phyloP scores from a whole-genome alignment of 345 rosid species.

The Pistacia vera region DNA sequence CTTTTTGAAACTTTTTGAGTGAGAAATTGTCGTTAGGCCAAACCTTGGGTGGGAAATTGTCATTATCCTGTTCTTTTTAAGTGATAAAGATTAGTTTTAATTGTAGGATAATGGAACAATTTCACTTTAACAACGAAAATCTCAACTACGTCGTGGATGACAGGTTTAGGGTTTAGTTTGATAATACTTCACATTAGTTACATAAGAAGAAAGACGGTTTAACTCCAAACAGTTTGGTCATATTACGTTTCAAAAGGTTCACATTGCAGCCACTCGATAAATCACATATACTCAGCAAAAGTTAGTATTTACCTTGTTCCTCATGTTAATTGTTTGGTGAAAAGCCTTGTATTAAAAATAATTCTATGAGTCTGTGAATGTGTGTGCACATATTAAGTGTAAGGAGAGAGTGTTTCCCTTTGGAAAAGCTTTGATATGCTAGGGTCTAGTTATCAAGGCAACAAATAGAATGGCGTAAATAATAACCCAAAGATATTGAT shows the following conservation, averaged over 20 bases:
- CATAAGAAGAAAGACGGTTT: constrained; percentile 12
- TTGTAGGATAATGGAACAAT: constrained; percentile 53
- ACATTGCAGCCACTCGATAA: constrained; percentile 8
- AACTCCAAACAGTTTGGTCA: neutral
- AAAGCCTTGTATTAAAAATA: neutral
- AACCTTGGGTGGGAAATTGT: no score
- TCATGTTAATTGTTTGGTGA: neutral
- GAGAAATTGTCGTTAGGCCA: no score
- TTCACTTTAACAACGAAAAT: constrained; percentile 44
- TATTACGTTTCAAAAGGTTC: neutral
- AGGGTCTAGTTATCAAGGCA: neutral
- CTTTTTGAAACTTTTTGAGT: no score
- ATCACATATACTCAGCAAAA: constrained; percentile 2
- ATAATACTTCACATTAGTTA: constrained; percentile 2
- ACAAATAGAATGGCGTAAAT: neutral
- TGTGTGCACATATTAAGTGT: neutral
- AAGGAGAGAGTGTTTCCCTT: neutral
- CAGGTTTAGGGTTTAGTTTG: constrained; percentile 7
- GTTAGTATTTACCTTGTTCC: neutral
- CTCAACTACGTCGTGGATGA: constrained; percentile 51
- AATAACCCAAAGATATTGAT: neutral
- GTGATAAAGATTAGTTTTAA: neutral
- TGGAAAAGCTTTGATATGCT: constrained; percentile 5
- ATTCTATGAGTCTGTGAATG: neutral
- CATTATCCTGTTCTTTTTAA: no score